These are phyloP conservation scores for Xylaria flabelliformis DNA, from an alignment of 495 filamentous ascomycete genomes.

Conservation along the genomic window DNA sequence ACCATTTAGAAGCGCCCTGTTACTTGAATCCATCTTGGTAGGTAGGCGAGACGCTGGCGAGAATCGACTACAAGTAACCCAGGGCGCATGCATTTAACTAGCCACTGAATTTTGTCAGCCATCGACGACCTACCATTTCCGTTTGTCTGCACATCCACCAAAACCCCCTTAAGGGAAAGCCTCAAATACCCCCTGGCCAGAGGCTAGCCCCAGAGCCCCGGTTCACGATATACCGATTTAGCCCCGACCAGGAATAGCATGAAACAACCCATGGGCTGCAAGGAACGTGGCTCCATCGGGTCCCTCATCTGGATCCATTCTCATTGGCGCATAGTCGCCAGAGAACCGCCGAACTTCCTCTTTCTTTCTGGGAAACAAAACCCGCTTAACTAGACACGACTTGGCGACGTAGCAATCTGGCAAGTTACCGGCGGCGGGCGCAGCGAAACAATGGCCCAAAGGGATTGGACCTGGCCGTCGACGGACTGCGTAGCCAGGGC, in stretches of 20 bases:
- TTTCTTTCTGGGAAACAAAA: conserved; percentile 20
- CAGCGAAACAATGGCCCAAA: conserved; percentile 14
- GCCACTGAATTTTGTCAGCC: not conserved
- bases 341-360: conserved; percentile 35
- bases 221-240: not conserved
- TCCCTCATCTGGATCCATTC: conserved; percentile 12
- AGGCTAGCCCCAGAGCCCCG: not conserved
- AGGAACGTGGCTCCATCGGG: conserved; percentile 11
- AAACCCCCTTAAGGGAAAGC: conserved; percentile 6
- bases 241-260: conserved; percentile 23
- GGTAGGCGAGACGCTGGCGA: conserved; percentile 22
- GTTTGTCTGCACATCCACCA: not conserved
- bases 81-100: conserved; percentile 9
- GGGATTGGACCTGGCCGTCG: conserved; percentile 32
- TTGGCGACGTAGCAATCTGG: not conserved
- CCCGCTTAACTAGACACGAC: not conserved
- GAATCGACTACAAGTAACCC: not conserved
- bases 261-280: conserved; percentile 17
- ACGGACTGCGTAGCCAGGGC: conserved; percentile 18
- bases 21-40: not conserved
- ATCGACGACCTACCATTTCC: conserved; percentile 21
- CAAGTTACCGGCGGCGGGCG: not conserved
- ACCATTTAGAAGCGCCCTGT: conserved; percentile 1
- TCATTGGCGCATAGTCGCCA: conserved; percentile 35
- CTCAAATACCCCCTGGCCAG: not conserved